phyloP scores from a whole-genome alignment of 345 rosid genomes.

The Mercurialis annua region DNA sequence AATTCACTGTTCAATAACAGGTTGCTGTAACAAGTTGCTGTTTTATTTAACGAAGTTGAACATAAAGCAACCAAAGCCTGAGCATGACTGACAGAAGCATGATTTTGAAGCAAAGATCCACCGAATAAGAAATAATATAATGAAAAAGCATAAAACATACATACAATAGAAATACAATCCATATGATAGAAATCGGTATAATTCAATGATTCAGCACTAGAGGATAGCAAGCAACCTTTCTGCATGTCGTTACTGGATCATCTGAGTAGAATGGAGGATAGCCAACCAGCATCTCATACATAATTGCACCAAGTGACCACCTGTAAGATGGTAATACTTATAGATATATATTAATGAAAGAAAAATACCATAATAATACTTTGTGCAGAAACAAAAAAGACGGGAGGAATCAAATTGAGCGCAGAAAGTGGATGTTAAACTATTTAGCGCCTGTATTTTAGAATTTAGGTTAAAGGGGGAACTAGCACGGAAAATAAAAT shows the following conservation, averaged over 20 bases:
- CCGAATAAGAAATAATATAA: background rate
- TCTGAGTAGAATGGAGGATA: constrained; percentile 81
- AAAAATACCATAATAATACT: constrained; percentile 6
- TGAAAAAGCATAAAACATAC: background rate
- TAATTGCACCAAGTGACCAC: constrained; percentile 95
- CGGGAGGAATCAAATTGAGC: background rate
- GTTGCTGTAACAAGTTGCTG: background rate
- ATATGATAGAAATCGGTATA: too few species aligned
- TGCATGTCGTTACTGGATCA: constrained; percentile 86
- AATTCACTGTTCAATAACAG: background rate
- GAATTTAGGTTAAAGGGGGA: background rate
- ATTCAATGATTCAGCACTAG: constrained; percentile 1
- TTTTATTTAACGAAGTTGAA: background rate
- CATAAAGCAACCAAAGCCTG: background rate
- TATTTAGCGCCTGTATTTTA: background rate
- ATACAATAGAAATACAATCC: background rate
- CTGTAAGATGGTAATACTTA: constrained; percentile 38
- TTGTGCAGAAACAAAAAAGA: background rate
- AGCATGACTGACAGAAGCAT: background rate
- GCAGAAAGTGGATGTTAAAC: background rate
- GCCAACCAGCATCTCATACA: constrained; percentile 91
- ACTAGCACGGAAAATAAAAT: background rate
- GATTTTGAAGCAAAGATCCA: background rate
- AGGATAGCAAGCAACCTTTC: constrained; percentile 55
- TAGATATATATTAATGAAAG: constrained; percentile 16